Evolutionary conservation across 2,329 filamentous ascomycete genomes (phyloP).

Genomic region (Helminthosporium solani): DNA sequence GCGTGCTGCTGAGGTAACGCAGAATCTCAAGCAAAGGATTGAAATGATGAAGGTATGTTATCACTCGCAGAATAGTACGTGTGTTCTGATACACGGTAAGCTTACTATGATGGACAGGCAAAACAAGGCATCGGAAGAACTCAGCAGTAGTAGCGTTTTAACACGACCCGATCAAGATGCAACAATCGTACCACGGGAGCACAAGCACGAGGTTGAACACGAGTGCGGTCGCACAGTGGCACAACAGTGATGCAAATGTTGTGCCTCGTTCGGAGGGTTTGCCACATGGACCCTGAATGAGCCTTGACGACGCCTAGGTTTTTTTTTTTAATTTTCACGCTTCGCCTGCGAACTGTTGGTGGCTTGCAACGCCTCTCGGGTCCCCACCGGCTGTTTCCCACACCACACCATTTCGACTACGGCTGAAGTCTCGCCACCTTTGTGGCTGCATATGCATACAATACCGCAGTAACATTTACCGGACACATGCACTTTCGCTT

Average conservation of each 20-base stretch:
- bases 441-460: neutral
- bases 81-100: neutral
- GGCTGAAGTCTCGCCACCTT: neutral
- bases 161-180: constrained; percentile 2
- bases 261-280: neutral
- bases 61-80: neutral
- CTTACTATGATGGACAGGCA: constrained; percentile 30
- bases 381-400: neutral
- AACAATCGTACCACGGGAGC: neutral
- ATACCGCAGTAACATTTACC: neutral
- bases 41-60: constrained; percentile 87
- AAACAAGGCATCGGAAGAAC: constrained; percentile 42
- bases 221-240: neutral
- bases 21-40: constrained; percentile 93
- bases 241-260: neutral
- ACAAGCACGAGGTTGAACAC: neutral
- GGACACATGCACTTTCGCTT: neutral
- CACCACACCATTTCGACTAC: neutral
- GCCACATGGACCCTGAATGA: neutral
- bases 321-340: no score
- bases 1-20: constrained; percentile 93
- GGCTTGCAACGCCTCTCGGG: neutral
- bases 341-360: neutral
- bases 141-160: constrained; percentile 17
- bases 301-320: no score